Evolutionary conservation across 192 early-diverging fungal genomes (phyloP).

Genomic region (Phycomyces nitens): DNA sequence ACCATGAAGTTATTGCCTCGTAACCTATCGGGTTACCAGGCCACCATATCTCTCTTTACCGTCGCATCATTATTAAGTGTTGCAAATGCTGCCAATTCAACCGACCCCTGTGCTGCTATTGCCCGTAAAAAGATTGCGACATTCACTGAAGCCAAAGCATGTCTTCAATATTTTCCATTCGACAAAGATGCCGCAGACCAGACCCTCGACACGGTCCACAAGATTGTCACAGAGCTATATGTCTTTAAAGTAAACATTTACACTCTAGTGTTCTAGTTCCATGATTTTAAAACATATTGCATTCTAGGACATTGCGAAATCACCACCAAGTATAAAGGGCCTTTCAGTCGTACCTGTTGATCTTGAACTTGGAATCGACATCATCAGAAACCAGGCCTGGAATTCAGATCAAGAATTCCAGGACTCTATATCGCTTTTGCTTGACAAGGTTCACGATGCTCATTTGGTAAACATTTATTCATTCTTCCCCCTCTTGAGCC

Average conservation of each 20-base stretch:
- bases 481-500: constrained; percentile 4
- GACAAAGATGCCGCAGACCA: constrained; percentile 26
- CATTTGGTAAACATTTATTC: constrained; percentile 24
- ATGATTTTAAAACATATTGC: not conserved
- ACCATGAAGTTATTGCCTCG: constrained; percentile 9
- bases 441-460: constrained; percentile 40
- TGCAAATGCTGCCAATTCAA: not conserved
- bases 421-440: constrained; percentile 30
- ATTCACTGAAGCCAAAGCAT: constrained; percentile 31
- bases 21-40: not conserved
- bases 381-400: constrained; percentile 27
- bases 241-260: constrained; percentile 31
- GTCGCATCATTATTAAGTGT: not conserved
- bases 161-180: constrained; percentile 32
- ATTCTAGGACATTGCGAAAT: constrained; percentile 29
- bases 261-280: no score
- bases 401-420: constrained; percentile 32
- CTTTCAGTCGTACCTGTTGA: constrained; percentile 30
- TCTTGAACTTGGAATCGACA: constrained; percentile 23
- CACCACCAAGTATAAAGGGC: constrained; percentile 25
- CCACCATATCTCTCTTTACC: not conserved
- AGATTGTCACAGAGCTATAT: constrained; percentile 30
- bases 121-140: constrained; percentile 29
- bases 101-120: constrained; percentile 29
- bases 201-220: constrained; percentile 31